Evolutionary conservation across 345 rosid species (phyloP).

Genomic region (Lumnitzera littorea): DNA sequence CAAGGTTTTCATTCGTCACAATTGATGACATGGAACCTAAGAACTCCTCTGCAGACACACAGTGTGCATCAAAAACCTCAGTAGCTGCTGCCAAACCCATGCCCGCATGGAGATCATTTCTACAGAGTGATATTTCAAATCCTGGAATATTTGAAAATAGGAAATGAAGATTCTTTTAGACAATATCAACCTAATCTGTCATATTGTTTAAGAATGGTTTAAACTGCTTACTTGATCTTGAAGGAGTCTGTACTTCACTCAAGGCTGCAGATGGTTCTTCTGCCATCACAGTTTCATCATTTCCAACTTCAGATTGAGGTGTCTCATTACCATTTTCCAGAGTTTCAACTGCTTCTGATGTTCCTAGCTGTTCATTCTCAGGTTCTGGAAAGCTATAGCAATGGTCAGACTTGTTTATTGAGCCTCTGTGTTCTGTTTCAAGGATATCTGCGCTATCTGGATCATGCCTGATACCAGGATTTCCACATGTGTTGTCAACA

Average conservation of each 20-base stretch:
- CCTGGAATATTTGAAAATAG: conserved; percentile 33
- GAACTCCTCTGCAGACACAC: conserved; percentile 56
- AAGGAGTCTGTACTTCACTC: conserved; percentile 13
- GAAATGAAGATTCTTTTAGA: conserved; percentile 14
- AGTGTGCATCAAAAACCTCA: conserved; percentile 57
- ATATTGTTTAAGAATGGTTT: conserved; percentile 6
- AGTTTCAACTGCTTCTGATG: conserved; percentile 29
- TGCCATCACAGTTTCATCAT: conserved; percentile 22
- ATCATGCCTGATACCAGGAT: conserved; percentile 12
- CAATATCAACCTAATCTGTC: background rate
- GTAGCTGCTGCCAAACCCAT: conserved; percentile 82
- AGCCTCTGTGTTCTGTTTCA: conserved; percentile 14
- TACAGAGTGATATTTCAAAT: conserved; percentile 80
- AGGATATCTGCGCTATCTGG: conserved; percentile 6
- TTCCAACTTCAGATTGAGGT: conserved; percentile 19
- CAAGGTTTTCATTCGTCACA: conserved; percentile 57
- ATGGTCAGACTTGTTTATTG: conserved; percentile 16
- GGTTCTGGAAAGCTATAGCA: conserved; percentile 19
- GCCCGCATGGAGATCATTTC: conserved; percentile 57
- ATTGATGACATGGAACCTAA: conserved; percentile 44
- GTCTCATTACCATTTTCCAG: conserved; percentile 9
- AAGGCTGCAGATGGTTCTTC: conserved; percentile 28
- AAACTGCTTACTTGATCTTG: conserved; percentile 33
- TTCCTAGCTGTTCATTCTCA: conserved; percentile 26
- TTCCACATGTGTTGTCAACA: conserved; percentile 6